These are phyloP conservation scores for Silene latifolia DNA, from an alignment of 148 eudicot species.

Conservation along the genomic window DNA sequence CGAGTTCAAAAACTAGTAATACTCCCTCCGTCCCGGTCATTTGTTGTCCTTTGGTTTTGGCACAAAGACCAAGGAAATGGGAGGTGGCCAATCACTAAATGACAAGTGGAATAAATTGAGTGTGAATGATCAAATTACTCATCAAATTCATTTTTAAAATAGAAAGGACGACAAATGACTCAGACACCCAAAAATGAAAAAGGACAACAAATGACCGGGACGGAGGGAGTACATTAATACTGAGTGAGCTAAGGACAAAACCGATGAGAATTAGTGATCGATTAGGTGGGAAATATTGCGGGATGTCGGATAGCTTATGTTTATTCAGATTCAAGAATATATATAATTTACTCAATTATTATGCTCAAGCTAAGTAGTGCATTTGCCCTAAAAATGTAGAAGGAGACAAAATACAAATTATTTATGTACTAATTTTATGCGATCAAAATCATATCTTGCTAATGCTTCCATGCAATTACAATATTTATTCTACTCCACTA, in stretches of 20 bases:
- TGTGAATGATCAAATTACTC: no score
- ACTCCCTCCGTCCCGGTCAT: no score
- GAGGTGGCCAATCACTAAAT: no score
- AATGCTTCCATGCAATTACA: constrained; percentile 10
- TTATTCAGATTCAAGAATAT: neutral
- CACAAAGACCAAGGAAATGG: no score
- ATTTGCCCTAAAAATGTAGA: neutral
- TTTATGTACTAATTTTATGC: neutral
- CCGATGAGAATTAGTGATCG: neutral
- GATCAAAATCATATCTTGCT: constrained; percentile 5
- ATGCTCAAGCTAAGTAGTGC: neutral
- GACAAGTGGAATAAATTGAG: no score
- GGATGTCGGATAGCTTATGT: constrained; percentile 5
- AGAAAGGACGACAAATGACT: no score
- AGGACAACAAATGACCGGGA: no score
- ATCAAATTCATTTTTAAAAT: no score
- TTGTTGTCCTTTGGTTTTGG: no score
- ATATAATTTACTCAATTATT: neutral
- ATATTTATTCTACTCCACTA: neutral
- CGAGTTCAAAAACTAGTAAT: no score
- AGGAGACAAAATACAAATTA: neutral
- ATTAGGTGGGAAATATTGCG: neutral
- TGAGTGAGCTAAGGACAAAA: neutral
- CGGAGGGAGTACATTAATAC: no score
- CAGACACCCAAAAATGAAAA: no score